These are phyloP conservation scores for Prunus dulcis DNA, from an alignment of 306 rosid genomes.

Conservation along the genomic window DNA sequence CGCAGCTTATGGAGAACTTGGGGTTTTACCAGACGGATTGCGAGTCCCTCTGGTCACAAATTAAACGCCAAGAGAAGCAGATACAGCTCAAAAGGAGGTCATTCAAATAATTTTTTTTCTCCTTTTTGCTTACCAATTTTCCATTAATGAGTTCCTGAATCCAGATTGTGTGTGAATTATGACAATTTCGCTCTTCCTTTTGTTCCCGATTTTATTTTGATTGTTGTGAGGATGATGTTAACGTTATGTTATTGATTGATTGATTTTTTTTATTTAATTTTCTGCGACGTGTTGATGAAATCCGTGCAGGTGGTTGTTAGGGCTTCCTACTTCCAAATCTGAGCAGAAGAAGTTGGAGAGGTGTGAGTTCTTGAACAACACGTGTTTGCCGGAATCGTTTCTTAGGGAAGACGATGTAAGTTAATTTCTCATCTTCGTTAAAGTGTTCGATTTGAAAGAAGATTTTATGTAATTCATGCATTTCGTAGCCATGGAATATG, in stretches of 20 bases:
- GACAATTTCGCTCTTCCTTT: background rate
- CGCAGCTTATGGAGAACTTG: constrained; percentile 15
- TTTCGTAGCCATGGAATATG: background rate
- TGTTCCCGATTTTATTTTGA: background rate
- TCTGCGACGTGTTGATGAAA: too few species aligned
- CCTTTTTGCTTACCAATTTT: background rate
- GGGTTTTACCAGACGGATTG: constrained; percentile 40
- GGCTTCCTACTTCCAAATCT: constrained; percentile 35
- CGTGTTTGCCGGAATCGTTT: constrained; percentile 59
- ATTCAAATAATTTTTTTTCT: too few species aligned
- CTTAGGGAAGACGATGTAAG: constrained; percentile 83
- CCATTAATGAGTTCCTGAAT: background rate
- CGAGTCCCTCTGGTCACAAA: constrained; percentile 21
- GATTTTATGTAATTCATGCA: background rate
- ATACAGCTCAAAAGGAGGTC: constrained; percentile 61
- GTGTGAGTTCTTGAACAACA: constrained; percentile 33
- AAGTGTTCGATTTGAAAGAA: background rate
- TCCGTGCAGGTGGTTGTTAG: constrained; percentile 70
- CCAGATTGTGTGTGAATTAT: background rate
- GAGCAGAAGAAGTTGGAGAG: constrained; percentile 33
- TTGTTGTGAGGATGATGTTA: too few species aligned
- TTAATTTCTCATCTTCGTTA: background rate
- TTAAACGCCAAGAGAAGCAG: constrained; percentile 47
- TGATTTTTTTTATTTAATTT: background rate
- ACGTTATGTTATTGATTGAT: background rate